Evolutionary conservation across 257 asterid species (phyloP).

Genomic region (Nicotiana paniculata): DNA sequence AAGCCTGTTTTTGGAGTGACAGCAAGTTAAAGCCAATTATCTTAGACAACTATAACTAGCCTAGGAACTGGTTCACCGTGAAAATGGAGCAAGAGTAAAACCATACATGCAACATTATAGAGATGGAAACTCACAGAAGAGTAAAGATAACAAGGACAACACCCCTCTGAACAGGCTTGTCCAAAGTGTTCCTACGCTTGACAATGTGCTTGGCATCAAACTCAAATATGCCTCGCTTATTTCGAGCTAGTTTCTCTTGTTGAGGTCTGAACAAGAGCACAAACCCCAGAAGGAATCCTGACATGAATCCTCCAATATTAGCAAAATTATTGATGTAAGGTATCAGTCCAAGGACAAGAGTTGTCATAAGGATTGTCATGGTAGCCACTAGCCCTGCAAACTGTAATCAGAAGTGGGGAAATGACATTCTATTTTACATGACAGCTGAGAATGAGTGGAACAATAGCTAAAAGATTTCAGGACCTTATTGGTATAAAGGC

Average conservation of each 20-base stretch:
- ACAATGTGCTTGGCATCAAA: slow-evolving; percentile 44
- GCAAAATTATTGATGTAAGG: slow-evolving; percentile 77
- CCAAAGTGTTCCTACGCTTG: slow-evolving; percentile 39
- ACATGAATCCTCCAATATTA: slow-evolving; percentile 67
- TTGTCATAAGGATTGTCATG: slow-evolving; percentile 35
- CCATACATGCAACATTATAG: neutral
- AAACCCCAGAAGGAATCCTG: slow-evolving; percentile 73
- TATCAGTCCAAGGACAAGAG: slow-evolving; percentile 55
- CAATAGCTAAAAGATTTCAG: neutral
- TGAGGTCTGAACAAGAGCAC: slow-evolving; percentile 58
- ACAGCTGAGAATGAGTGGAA: slow-evolving; percentile 1
- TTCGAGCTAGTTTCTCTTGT: slow-evolving; percentile 32
- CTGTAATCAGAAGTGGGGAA: slow-evolving; percentile 31
- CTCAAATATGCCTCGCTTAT: slow-evolving; percentile 58
- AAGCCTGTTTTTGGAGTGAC: slow-evolving; percentile 35
- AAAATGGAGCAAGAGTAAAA: neutral
- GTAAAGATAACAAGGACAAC: slow-evolving; percentile 41
- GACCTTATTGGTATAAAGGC: slow-evolving; percentile 67
- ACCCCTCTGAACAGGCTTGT: slow-evolving; percentile 56
- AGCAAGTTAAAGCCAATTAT: neutral
- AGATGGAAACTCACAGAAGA: slow-evolving; percentile 53
- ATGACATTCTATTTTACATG: slow-evolving; percentile 6
- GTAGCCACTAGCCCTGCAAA: slow-evolving; percentile 41
- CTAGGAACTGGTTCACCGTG: neutral
- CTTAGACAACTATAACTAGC: neutral